Percentiles rank a stretch among this genome's conserved stretches.
These are phyloP conservation scores for Pseudonectria foliicola DNA, from an alignment of 2,329 filamentous ascomycete species.

Conservation along the genomic window DNA sequence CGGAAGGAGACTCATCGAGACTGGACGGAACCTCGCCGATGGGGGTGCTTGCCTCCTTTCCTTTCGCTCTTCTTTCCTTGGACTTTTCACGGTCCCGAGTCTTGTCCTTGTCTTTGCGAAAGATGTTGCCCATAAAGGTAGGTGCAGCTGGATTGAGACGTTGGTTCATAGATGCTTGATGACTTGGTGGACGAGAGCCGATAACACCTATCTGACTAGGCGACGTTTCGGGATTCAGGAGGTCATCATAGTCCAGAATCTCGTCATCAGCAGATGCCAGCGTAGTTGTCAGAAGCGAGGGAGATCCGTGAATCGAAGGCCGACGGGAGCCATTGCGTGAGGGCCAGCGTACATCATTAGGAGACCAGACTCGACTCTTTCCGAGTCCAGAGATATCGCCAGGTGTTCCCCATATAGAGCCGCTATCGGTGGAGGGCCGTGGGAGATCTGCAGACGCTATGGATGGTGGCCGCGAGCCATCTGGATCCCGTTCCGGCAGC, in stretches of 20 bases:
- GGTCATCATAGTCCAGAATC: slow-evolving; percentile 51
- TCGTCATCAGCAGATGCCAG: slow-evolving; percentile 58
- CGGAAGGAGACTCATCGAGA: slow-evolving; percentile 42
- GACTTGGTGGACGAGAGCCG: slow-evolving; percentile 61
- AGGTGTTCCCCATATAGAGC: slow-evolving; percentile 62
- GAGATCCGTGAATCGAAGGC: slow-evolving; percentile 73
- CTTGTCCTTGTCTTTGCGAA: slow-evolving; percentile 37
- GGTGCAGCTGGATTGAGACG: slow-evolving; percentile 83
- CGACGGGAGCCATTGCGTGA: slow-evolving; percentile 69
- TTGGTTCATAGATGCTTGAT: slow-evolving; percentile 42
- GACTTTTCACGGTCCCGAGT: slow-evolving; percentile 24
- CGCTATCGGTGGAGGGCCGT: slow-evolving; percentile 71
- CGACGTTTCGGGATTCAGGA: slow-evolving; percentile 44
- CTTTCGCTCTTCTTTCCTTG: slow-evolving; percentile 32
- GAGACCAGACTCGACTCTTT: slow-evolving; percentile 61
- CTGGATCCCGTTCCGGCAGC: slow-evolving; percentile 48
- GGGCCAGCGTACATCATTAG: slow-evolving; percentile 43
- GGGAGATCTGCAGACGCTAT: slow-evolving; percentile 65
- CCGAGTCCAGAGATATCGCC: slow-evolving; percentile 36
- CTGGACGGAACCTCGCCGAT: slow-evolving; percentile 30
- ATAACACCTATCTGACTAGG: slow-evolving; percentile 63
- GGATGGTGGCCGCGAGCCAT: slow-evolving; percentile 59
- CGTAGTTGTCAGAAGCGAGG: slow-evolving; percentile 53
- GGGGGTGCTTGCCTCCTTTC: slow-evolving; percentile 29
- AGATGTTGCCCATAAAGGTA: slow-evolving; percentile 71